Evolutionary conservation across 768 basidiomycete genomes (phyloP).

Genomic region (Lactarius evosmus): DNA sequence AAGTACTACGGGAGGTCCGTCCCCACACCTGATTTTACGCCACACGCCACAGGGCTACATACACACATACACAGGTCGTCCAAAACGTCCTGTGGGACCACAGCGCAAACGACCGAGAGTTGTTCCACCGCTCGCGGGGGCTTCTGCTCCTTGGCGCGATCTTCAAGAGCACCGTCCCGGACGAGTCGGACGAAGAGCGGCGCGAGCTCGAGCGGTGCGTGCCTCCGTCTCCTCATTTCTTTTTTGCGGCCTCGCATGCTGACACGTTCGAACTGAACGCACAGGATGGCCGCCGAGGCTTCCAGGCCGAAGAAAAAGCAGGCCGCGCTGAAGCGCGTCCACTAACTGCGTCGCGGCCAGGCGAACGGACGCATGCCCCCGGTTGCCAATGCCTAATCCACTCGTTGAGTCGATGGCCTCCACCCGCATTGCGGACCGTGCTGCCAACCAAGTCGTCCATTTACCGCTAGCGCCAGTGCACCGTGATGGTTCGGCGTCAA

Average conservation of each 20-base stretch:
- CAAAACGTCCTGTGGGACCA: slow-evolving; percentile 85
- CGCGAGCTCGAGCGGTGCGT: slow-evolving; percentile 92
- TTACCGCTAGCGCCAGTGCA: too few relatives aligned
- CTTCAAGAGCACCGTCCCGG: slow-evolving; percentile 80
- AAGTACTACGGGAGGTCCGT: slow-evolving; percentile 73
- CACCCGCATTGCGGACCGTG: too few relatives aligned
- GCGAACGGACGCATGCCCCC: slow-evolving; percentile 6
- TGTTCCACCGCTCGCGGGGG: slow-evolving; percentile 83
- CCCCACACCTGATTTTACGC: slow-evolving; percentile 12
- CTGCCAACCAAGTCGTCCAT: neutral
- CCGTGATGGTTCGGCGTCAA: too few relatives aligned
- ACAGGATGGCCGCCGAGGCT: slow-evolving; percentile 83
- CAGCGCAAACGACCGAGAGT: slow-evolving; percentile 61
- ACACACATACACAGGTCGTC: slow-evolving; percentile 49
- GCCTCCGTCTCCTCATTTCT: too few relatives aligned
- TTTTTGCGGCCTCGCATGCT: neutral
- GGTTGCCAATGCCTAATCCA: neutral
- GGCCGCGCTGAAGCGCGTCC: slow-evolving; percentile 15
- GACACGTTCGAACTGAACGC: too few relatives aligned
- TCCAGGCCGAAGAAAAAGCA: slow-evolving; percentile 58
- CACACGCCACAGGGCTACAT: slow-evolving; percentile 13
- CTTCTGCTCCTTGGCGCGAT: slow-evolving; percentile 86
- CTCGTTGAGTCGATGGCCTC: too few relatives aligned
- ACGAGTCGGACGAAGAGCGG: slow-evolving; percentile 91
- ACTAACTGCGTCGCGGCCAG: neutral